These are phyloP conservation scores for Aspergillus brunneoviolaceus DNA, from an alignment of 2,329 filamentous ascomycete species.

Conservation along the genomic window DNA sequence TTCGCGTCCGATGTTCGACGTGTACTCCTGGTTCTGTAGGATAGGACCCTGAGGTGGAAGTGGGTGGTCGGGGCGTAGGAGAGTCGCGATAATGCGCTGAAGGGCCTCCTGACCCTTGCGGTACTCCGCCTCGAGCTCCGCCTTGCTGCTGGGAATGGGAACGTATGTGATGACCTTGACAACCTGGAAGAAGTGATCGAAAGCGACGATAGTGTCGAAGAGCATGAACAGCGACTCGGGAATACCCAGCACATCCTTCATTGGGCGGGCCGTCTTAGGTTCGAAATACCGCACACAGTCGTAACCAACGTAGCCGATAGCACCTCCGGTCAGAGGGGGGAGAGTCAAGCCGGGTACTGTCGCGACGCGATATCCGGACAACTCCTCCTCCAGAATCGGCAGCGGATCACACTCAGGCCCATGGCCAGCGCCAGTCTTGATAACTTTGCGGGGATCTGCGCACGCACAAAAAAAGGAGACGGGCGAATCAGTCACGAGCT, in stretches of 20 bases:
- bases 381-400: slow-evolving; percentile 75
- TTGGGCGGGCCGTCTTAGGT: slow-evolving; percentile 84
- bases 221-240: slow-evolving; percentile 97
- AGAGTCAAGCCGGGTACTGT: slow-evolving; percentile 78
- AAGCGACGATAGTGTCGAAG: slow-evolving; percentile 89
- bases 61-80: slow-evolving; percentile 72
- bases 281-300: slow-evolving; percentile 98
- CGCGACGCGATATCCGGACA: slow-evolving; percentile 75
- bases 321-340: slow-evolving; percentile 84
- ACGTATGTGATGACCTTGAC: slow-evolving; percentile 94
- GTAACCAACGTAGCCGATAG: slow-evolving; percentile 95
- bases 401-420: slow-evolving; percentile 82
- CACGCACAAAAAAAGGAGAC: neutral
- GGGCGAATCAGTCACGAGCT: slow-evolving; percentile 2
- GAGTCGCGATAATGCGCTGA: slow-evolving; percentile 65
- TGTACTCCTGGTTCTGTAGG: slow-evolving; percentile 71
- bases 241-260: slow-evolving; percentile 84
- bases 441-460: slow-evolving; percentile 67
- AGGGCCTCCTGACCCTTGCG: slow-evolving; percentile 64
- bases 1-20: slow-evolving; percentile 82
- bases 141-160: slow-evolving; percentile 60
- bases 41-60: slow-evolving; percentile 76
- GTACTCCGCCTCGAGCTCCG: slow-evolving; percentile 68
- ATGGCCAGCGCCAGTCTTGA: slow-evolving; percentile 85
- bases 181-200: slow-evolving; percentile 91